These are phyloP conservation scores for Coemansia sp. DNA, from an alignment of 192 early-diverging fungal species.

Conservation along the genomic window DNA sequence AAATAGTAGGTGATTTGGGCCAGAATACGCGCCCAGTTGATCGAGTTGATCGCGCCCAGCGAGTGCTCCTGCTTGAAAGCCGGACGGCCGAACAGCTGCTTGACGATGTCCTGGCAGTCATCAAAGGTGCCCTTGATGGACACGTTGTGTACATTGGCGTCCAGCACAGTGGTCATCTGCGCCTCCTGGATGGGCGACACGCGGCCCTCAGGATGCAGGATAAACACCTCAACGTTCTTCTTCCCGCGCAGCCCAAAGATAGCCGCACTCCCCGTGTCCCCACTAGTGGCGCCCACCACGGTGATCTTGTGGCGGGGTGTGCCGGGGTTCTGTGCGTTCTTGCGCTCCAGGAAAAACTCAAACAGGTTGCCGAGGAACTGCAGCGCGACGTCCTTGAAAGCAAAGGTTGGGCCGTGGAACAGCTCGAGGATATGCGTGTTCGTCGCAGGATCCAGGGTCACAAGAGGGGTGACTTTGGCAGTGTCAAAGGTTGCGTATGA, in stretches of 20 bases:
- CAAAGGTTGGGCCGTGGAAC: slow-evolving; percentile 96
- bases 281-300: slow-evolving; percentile 92
- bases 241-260: slow-evolving; percentile 95
- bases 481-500: slow-evolving; percentile 81
- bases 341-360: slow-evolving; percentile 90
- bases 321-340: slow-evolving; percentile 38
- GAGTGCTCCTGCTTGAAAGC: slow-evolving; percentile 72
- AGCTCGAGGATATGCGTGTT: slow-evolving; percentile 72
- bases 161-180: slow-evolving; percentile 96
- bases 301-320: slow-evolving; percentile 64
- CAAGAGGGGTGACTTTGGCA: slow-evolving; percentile 75
- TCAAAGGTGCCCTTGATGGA: slow-evolving; percentile 95
- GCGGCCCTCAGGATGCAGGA: slow-evolving; percentile 85
- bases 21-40: slow-evolving; percentile 98
- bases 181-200: slow-evolving; percentile 95
- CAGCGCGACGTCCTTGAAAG: slow-evolving; percentile 97
- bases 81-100: slow-evolving; percentile 78
- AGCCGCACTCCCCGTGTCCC: slow-evolving; percentile 97
- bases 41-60: slow-evolving; percentile 95
- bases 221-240: slow-evolving; percentile 90
- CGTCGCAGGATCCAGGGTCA: slow-evolving; percentile 25
- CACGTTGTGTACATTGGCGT: slow-evolving; percentile 90
- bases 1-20: too few species aligned
- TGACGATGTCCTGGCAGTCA: slow-evolving; percentile 96
- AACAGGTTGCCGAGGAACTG: slow-evolving; percentile 97